Conservation (phyloP, 2,329 filamentous ascomycete species). For the Parafenestella ontariensis region DNA sequence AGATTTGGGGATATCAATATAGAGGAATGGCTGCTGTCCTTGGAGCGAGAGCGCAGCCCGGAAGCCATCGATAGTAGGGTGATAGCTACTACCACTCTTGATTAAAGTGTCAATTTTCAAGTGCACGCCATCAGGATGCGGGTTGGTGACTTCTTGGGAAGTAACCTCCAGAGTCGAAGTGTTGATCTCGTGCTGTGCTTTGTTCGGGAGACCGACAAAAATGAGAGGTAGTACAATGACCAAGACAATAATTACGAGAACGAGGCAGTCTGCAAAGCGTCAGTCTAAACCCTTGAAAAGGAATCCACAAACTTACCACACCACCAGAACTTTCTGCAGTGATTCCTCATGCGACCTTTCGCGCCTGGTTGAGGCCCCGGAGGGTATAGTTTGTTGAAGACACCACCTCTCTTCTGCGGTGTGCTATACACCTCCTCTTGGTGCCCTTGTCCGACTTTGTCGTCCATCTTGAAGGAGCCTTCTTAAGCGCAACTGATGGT, state of each 20-base stretch:
- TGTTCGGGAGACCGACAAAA: conserved; percentile 65
- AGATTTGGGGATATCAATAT: conserved; percentile 54
- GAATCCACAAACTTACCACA: conserved; percentile 36
- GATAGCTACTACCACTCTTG: conserved; percentile 57
- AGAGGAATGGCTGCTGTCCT: conserved; percentile 52
- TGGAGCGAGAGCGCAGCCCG: conserved; percentile 59
- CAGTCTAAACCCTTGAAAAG: background rate
- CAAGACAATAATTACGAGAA: conserved; percentile 58
- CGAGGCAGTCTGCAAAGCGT: conserved; percentile 52
- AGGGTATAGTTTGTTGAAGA: conserved; percentile 45
- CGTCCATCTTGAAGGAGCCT: conserved; percentile 27
- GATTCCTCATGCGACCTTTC: conserved; percentile 43
- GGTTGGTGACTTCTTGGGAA: conserved; percentile 59
- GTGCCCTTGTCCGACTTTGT: conserved; percentile 21
- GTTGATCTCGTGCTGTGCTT: conserved; percentile 63
- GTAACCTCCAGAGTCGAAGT: conserved; percentile 59
- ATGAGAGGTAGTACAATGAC: conserved; percentile 65
- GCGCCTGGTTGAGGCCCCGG: conserved; percentile 41
- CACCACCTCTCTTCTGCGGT: conserved; percentile 34
- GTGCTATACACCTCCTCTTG: conserved; percentile 27
- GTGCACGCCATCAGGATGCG: conserved; percentile 56
- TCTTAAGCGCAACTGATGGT: conserved; percentile 3
- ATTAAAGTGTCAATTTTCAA: conserved; percentile 59
- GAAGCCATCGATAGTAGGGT: conserved; percentile 63
- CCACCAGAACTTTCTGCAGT: conserved; percentile 50